phyloP scores from a whole-genome alignment of 208 protist species.

The Acanthamoeba sp. region DNA sequence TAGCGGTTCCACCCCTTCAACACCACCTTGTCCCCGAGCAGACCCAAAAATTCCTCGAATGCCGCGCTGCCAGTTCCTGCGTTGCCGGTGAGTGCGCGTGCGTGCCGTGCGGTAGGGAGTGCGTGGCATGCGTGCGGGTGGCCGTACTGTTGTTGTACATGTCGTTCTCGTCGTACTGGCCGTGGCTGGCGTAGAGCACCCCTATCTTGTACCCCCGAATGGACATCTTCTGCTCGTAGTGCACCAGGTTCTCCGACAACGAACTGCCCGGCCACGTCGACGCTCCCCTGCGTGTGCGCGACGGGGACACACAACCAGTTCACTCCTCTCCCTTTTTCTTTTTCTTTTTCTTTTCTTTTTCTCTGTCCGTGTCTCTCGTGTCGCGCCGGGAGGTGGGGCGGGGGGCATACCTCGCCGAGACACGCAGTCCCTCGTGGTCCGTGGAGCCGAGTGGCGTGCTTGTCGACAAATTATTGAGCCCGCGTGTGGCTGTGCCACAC shows the following conservation, averaged over 20 bases:
- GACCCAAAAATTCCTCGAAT: slow-evolving; percentile 36
- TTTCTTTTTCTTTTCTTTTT: too few relatives aligned
- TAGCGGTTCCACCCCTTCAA: slow-evolving; percentile 1
- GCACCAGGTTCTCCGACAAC: slow-evolving; percentile 15
- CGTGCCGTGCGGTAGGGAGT: neutral
- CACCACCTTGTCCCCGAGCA: neutral
- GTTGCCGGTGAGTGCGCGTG: neutral
- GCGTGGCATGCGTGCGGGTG: neutral
- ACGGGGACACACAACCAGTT: too few relatives aligned
- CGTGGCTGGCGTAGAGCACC: slow-evolving; percentile 11
- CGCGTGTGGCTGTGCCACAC: too few relatives aligned
- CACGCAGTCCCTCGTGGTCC: too few relatives aligned
- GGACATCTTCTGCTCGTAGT: slow-evolving; percentile 26
- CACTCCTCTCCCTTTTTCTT: too few relatives aligned
- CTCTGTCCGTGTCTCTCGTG: too few relatives aligned
- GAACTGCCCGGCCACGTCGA: neutral
- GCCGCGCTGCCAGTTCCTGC: slow-evolving; percentile 3
- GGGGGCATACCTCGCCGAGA: too few relatives aligned
- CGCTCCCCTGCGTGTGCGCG: neutral
- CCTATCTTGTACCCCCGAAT: slow-evolving; percentile 6
- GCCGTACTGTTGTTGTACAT: slow-evolving; percentile 44
- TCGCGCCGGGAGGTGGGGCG: too few relatives aligned
- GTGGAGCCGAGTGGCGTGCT: too few relatives aligned
- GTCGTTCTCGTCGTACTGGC: slow-evolving; percentile 18
- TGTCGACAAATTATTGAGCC: too few relatives aligned